A percentile compares a stretch with the other conserved stretches of the same genome.
These are phyloP conservation scores for Wolfiporia cocos DNA, from an alignment of 1,284 basidiomycete species.

Conservation along the genomic window DNA sequence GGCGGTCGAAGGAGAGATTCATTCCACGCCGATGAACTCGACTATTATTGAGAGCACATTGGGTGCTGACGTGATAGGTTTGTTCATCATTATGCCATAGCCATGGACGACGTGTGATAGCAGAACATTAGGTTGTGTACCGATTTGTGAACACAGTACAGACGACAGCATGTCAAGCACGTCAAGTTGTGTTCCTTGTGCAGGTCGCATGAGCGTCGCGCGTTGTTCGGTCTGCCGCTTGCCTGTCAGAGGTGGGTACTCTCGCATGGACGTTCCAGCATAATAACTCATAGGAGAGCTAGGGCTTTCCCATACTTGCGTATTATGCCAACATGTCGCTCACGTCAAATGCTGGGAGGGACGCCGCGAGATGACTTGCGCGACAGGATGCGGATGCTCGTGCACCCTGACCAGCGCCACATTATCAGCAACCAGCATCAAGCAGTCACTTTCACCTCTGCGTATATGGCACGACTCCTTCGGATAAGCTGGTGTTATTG, in stretches of 20 bases:
- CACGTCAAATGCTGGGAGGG: constrained; percentile 22
- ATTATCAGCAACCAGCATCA: background rate
- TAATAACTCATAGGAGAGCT: background rate
- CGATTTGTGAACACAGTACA: constrained; percentile 25
- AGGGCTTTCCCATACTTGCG: constrained; percentile 23
- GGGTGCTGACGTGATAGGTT: constrained; percentile 25
- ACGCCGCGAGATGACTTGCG: constrained; percentile 17
- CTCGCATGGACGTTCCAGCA: too few relatives aligned
- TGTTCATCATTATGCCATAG: constrained; percentile 1
- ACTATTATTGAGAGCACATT: constrained; percentile 27
- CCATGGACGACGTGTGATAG: constrained; percentile 4
- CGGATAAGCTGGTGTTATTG: too few relatives aligned
- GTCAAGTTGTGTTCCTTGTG: constrained; percentile 44
- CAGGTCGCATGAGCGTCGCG: constrained; percentile 36
- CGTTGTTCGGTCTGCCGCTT: constrained; percentile 72
- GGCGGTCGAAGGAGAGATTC: constrained; percentile 36
- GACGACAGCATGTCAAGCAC: constrained; percentile 11
- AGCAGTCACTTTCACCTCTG: background rate
- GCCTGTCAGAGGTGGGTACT: constrained; percentile 64
- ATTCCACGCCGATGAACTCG: constrained; percentile 17
- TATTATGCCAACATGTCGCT: constrained; percentile 21
- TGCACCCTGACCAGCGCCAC: constrained; percentile 13
- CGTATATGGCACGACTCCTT: too few relatives aligned
- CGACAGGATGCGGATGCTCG: constrained; percentile 25
- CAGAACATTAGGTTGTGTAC: constrained; percentile 30